A percentile compares a stretch with the other conserved stretches of the same genome.
phyloP scores from a whole-genome alignment of 2,329 filamentous ascomycete species.

The Xylariaceae sp. region DNA sequence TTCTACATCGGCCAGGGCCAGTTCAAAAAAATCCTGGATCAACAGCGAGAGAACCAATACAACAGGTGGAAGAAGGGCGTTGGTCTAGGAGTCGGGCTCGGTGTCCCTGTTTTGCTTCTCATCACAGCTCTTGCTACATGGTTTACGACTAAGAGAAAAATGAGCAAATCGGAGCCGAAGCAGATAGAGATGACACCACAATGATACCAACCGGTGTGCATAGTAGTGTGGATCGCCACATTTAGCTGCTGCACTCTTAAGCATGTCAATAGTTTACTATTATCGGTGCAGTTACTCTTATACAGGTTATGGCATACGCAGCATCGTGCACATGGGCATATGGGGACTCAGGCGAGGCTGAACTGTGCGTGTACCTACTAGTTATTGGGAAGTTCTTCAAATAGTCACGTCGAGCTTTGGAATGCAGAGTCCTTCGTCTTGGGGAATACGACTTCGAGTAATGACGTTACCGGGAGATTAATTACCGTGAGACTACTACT shows the following conservation, averaged over 20 bases:
- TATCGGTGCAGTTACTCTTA: too few species aligned
- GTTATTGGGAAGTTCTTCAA: too few species aligned
- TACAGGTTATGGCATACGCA: too few species aligned
- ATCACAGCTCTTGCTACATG: not conserved
- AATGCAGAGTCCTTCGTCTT: not conserved
- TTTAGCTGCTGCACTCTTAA: not conserved
- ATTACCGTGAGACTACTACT: too few species aligned
- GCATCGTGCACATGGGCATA: too few species aligned
- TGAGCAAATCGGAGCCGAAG: not conserved
- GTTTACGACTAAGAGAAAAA: not conserved
- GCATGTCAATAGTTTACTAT: not conserved
- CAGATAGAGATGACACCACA: not conserved
- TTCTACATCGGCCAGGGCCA: not conserved
- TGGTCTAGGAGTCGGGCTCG: not conserved
- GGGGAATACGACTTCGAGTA: too few species aligned
- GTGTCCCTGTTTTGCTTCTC: not conserved
- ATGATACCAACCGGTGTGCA: not conserved
- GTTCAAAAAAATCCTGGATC: not conserved
- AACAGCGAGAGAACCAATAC: not conserved
- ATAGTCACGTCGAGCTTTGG: not conserved
- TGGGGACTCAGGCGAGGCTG: too few species aligned
- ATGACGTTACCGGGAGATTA: too few species aligned
- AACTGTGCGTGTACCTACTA: too few species aligned
- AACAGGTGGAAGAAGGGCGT: not conserved
- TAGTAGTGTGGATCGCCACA: not conserved